Evolutionary conservation across 345 rosid genomes (phyloP).

Genomic region (Geranium rotundifolium): DNA sequence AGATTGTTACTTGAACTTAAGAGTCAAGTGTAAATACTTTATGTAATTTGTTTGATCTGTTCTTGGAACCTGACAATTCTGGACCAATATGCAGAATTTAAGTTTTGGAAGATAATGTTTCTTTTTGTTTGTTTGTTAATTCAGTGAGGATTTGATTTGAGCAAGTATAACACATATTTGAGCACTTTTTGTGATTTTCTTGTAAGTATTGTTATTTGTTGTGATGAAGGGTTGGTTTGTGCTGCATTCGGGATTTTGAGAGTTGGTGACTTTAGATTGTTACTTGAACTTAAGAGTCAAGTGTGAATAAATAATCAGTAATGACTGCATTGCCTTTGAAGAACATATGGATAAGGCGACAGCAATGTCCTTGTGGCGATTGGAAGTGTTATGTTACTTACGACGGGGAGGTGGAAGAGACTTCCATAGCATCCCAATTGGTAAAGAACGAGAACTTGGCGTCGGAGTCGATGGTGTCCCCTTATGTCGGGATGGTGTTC

Average conservation of each 20-base stretch:
- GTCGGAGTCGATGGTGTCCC: conserved; percentile 42
- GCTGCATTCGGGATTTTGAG: neutral
- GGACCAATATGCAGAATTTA: too few species aligned
- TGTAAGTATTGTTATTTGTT: neutral
- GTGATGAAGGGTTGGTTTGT: neutral
- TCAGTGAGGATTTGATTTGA: neutral
- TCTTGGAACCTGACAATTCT: neutral
- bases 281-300: neutral
- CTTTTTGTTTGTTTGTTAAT: neutral
- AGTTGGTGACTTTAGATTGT: neutral
- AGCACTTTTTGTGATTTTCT: too few species aligned
- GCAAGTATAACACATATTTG: neutral
- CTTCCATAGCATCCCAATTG: conserved; percentile 19
- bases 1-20: neutral
- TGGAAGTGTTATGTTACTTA: conserved; percentile 72
- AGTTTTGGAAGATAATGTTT: too few species aligned
- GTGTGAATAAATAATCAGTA: too few species aligned
- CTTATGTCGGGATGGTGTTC: conserved; percentile 83
- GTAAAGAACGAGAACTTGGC: conserved; percentile 9
- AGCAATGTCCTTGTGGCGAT: conserved; percentile 92
- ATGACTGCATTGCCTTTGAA: conserved; percentile 21
- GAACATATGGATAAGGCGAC: conserved; percentile 79
- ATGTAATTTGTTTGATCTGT: neutral
- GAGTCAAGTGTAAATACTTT: neutral
- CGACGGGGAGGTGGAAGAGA: conserved; percentile 55